Evolutionary conservation across 768 basidiomycete species (phyloP).

Genomic region (Phlegmacium glaucopus): DNA sequence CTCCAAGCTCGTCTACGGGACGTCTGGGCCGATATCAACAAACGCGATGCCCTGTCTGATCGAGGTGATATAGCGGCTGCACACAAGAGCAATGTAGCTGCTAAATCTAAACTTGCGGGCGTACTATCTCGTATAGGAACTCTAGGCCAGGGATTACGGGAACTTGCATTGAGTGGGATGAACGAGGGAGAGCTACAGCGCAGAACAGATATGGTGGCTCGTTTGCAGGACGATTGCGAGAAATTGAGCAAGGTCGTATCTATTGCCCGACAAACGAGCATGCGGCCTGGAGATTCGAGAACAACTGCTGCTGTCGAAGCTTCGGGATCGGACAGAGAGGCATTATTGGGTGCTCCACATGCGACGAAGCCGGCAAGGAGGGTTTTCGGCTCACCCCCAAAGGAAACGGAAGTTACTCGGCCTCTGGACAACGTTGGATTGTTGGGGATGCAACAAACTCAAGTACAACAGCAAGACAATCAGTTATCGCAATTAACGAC

Average conservation of each 20-base stretch:
- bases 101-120: conserved; percentile 81
- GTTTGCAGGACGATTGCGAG: conserved; percentile 88
- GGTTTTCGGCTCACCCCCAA: conserved; percentile 74
- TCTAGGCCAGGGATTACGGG: conserved; percentile 66
- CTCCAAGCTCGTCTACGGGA: conserved; percentile 75
- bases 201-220: conserved; percentile 84
- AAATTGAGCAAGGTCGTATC: conserved; percentile 85
- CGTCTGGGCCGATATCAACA: conserved; percentile 82
- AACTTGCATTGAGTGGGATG: conserved; percentile 66
- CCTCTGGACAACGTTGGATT: conserved; percentile 85
- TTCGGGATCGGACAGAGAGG: conserved; percentile 59
- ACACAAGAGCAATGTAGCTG: conserved; percentile 77
- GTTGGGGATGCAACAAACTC: conserved; percentile 71
- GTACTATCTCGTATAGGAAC: conserved; percentile 69
- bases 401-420: conserved; percentile 83
- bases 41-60: conserved; percentile 80
- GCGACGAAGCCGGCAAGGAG: conserved; percentile 54
- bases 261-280: conserved; percentile 56
- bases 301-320: conserved; percentile 33
- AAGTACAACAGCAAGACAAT: conserved; percentile 81
- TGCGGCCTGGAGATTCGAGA: conserved; percentile 26
- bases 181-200: conserved; percentile 90
- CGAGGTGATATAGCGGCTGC: conserved; percentile 70
- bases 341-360: conserved; percentile 47
- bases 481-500: conserved; percentile 79